These are phyloP conservation scores for Trapa bicornis DNA, from an alignment of 345 rosid genomes.

Conservation along the genomic window DNA sequence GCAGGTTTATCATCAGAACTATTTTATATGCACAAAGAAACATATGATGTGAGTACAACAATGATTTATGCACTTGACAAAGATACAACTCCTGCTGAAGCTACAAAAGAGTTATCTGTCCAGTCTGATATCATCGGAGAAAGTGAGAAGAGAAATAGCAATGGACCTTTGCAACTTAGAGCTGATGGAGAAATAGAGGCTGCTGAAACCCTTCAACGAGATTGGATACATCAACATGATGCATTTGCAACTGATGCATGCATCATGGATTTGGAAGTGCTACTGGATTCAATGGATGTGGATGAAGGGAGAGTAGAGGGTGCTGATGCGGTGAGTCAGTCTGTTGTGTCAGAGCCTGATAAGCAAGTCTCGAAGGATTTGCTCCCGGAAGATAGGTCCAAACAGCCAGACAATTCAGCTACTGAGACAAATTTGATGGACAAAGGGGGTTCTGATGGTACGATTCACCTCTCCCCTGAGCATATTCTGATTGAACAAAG, in stretches of 20 bases:
- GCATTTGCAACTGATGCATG: constrained; percentile 10
- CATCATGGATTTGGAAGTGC: constrained; percentile 13
- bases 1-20: constrained; percentile 69
- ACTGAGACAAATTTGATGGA: constrained; percentile 11
- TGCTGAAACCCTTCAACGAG: constrained; percentile 14
- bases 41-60: constrained; percentile 54
- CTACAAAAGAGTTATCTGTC: constrained; percentile 27
- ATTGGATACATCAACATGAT: constrained; percentile 18
- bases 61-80: constrained; percentile 33
- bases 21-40: constrained; percentile 39
- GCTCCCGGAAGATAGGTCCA: constrained; percentile 9
- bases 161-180: constrained; percentile 13
- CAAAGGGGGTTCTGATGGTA: constrained; percentile 15
- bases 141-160: constrained; percentile 22
- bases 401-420: constrained; percentile 13
- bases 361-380: constrained; percentile 8
- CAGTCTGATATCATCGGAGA: constrained; percentile 21
- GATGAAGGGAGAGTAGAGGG: constrained; percentile 22
- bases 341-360: constrained; percentile 16
- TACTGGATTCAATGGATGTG: constrained; percentile 30
- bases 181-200: constrained; percentile 21
- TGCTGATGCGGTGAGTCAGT: constrained; percentile 30
- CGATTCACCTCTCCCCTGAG: constrained; percentile 12
- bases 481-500: constrained; percentile 9
- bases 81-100: constrained; percentile 25